Evolutionary conservation across 73 alveolate genomes (phyloP).

Genomic region (Paramecium sonneborni): DNA sequence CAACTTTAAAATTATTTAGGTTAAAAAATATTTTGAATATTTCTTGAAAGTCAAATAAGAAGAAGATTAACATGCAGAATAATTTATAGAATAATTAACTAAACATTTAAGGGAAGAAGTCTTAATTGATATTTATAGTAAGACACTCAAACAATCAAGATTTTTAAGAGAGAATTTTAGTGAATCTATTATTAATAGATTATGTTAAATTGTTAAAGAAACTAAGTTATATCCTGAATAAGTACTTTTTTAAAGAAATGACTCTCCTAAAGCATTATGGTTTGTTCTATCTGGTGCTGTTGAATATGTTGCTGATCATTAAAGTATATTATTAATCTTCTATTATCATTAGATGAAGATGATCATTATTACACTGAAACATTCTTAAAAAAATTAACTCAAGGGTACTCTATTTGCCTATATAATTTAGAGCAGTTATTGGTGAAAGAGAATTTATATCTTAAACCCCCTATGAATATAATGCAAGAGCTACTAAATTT

Average conservation of each 20-base stretch:
- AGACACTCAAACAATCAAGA: not conserved
- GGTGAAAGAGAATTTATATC: conserved; percentile 55
- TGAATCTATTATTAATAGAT: not conserved
- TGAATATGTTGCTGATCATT: conserved; percentile 53
- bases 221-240: not conserved
- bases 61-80: conserved; percentile 10
- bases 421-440: not conserved
- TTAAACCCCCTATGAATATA: conserved; percentile 17
- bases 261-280: conserved; percentile 7
- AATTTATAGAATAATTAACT: not conserved
- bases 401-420: not conserved
- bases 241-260: conserved; percentile 13
- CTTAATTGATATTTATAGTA: not conserved
- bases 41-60: not conserved
- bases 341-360: not conserved
- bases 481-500: conserved; percentile 55
- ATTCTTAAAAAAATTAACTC: not conserved
- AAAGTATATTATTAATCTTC: not conserved
- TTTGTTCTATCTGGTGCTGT: not conserved
- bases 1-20: not conserved
- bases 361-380: conserved; percentile 1
- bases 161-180: conserved; percentile 26
- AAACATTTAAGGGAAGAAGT: conserved; percentile 44
- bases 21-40: conserved; percentile 36
- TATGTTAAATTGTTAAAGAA: not conserved